Base-by-base conservation (phyloP, 1,284 basidiomycete species). In the Microbotryomycetes sp. region DNA sequence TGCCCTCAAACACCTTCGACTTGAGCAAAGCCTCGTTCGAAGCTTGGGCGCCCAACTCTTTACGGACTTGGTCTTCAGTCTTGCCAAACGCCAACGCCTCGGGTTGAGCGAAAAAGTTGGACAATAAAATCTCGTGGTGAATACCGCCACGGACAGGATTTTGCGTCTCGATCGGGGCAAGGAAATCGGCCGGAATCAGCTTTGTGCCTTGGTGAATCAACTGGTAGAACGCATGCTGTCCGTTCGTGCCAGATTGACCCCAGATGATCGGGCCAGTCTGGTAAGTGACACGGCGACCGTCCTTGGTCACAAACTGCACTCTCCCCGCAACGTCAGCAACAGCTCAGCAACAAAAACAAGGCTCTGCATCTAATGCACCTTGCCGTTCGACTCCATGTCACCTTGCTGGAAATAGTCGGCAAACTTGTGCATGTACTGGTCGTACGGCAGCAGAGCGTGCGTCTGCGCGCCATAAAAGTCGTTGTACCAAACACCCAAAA, bases 371-470 rank as follows among this genome's bases (percentile, higher is more conserved):
- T 24, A 30, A 52, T 11, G 24, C 30, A 64, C 65, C 65, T 98
- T 98, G 65, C 94, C 94, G 77, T 98, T 97, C 24, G 91, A 96
- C 79, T 98, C 94, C 94, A 98, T 98, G 78, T 98, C 94, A 51
- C 93, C 93, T 80, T 98, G 94, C 78, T 98, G 94, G 89, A 98
- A 98, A 82, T 98, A 98, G 78, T 97, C 94, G 59, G 94, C 94
- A 74, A 98, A 98, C 78, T 96, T 96, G 83, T 96, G 89, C 71
- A 98, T 80, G 79, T 98, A 98, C 77, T 98, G 94, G 78, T 98
- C 96, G 75, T 98, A 98, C 9, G 94, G 93, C 31, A 98, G 81
- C 52, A 98, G 82, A 6, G 88, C 91, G 72, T 97, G 91, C 1
- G 94, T 97, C 79, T 97, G 91, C 46, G 93, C 81, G 66, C 88